Conservation (phyloP, 441 rosid genomes). For the Pelargonium fulgidum region DNA sequence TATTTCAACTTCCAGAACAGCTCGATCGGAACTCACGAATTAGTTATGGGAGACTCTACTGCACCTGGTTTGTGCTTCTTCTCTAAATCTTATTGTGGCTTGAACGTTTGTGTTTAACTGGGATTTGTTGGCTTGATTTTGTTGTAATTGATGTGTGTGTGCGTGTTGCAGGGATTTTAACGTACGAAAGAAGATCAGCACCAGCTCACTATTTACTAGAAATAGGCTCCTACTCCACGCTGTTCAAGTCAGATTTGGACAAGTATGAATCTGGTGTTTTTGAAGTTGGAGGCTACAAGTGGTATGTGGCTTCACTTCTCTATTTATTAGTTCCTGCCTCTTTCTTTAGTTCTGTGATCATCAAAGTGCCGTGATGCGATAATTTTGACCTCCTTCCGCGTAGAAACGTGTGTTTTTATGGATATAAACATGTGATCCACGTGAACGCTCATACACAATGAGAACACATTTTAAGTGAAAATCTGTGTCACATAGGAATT, state of each 20-base stretch:
- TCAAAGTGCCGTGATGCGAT: no score
- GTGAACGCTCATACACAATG: no score
- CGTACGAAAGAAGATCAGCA: constrained; percentile 15
- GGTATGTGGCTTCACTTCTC: constrained; percentile 18
- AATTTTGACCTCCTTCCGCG: no score
- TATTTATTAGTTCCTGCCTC: neutral
- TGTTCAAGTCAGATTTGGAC: constrained; percentile 8
- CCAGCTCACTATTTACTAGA: constrained; percentile 28
- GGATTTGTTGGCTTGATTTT: neutral
- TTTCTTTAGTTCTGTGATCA: neutral
- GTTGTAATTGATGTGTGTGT: neutral
- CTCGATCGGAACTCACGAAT: neutral
- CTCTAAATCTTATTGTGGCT: no score
- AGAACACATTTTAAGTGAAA: no score
- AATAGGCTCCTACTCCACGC: constrained; percentile 19
- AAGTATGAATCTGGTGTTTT: constrained; percentile 28
- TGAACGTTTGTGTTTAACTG: no score
- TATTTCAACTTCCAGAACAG: neutral
- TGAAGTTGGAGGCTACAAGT: constrained; percentile 35
- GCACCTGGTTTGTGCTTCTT: neutral
- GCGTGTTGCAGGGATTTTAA: constrained; percentile 5
- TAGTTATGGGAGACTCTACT: neutral
- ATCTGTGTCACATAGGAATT: no score
- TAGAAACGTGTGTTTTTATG: no score
- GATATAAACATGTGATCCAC: no score